Evolutionary conservation across 2,329 filamentous ascomycete species (phyloP).

Genomic region (Phoma herbarum): DNA sequence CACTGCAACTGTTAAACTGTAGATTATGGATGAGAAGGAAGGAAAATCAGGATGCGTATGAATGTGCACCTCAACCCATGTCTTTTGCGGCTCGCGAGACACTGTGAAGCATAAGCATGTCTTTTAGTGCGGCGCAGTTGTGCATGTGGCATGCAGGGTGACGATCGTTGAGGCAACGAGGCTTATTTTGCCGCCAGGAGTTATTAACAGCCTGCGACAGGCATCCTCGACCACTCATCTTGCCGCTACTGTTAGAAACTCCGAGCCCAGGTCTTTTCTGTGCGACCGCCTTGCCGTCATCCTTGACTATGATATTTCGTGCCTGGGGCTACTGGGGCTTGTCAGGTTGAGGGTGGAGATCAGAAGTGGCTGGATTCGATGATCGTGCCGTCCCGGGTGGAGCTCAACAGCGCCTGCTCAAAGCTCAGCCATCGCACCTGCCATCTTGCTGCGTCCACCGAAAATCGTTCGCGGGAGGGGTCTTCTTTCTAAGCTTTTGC

Average conservation of each 20-base stretch:
- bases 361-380: conserved; percentile 16
- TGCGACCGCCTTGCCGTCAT: conserved; percentile 12
- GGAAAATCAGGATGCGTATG: background rate
- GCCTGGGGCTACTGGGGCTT: conserved; percentile 11
- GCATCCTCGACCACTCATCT: conserved; percentile 15
- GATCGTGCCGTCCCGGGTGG: conserved; percentile 15
- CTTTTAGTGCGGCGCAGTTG: conserved; percentile 23
- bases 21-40: background rate
- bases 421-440: conserved; percentile 3
- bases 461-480: background rate
- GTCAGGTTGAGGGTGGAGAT: conserved; percentile 10
- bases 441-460: background rate
- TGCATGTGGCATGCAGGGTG: conserved; percentile 18
- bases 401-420: conserved; percentile 6
- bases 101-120: conserved; percentile 13
- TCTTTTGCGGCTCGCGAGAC: conserved; percentile 15
- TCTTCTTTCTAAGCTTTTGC: background rate
- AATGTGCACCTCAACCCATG: conserved; percentile 5
- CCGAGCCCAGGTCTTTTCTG: conserved; percentile 12
- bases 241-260: conserved; percentile 14
- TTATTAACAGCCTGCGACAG: conserved; percentile 21
- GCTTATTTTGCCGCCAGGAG: conserved; percentile 25
- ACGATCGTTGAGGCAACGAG: conserved; percentile 22
- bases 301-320: conserved; percentile 7
- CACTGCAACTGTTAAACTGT: background rate